Evolutionary conservation across 371 early-diverging fungal species (phyloP).

Genomic region (Coemansia sp.): DNA sequence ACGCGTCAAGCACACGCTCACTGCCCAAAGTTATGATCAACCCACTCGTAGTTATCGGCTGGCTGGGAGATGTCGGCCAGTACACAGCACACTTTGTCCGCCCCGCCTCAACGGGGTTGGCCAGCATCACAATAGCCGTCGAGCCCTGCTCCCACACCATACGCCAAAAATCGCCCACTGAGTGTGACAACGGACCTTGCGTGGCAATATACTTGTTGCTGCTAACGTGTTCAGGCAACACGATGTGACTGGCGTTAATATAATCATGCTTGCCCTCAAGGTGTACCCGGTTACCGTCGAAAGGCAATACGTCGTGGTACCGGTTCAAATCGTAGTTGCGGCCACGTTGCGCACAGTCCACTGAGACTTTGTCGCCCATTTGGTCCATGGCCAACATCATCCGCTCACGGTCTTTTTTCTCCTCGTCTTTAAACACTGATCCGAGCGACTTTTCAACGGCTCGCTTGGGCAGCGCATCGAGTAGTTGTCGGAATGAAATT

Average conservation of each 20-base stretch:
- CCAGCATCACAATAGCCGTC: constrained; percentile 83
- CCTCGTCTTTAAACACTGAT: constrained; percentile 64
- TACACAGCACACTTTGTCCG: constrained; percentile 73
- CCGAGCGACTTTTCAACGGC: constrained; percentile 53
- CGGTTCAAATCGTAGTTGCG: constrained; percentile 46
- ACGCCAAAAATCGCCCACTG: constrained; percentile 87
- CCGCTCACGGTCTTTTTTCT: constrained; percentile 77
- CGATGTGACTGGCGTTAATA: constrained; percentile 76
- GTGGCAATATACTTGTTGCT: constrained; percentile 72
- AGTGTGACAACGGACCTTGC: constrained; percentile 83
- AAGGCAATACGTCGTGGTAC: constrained; percentile 57
- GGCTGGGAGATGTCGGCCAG: constrained; percentile 60
- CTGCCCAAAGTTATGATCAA: constrained; percentile 35
- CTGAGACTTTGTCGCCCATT: constrained; percentile 16
- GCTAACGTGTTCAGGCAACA: constrained; percentile 49
- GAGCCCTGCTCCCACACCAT: constrained; percentile 83
- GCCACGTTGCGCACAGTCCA: constrained; percentile 20
- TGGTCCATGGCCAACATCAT: constrained; percentile 66
- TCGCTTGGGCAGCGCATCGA: constrained; percentile 61
- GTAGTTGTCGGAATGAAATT: constrained; percentile 61
- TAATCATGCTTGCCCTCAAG: constrained; percentile 60
- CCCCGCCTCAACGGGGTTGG: constrained; percentile 78
- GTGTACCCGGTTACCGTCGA: constrained; percentile 58
- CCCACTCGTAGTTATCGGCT: constrained; percentile 10
- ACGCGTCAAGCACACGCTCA: constrained; percentile 39